phyloP scores from a whole-genome alignment of 495 filamentous ascomycete genomes.

The Lichenothelia convexa region DNA sequence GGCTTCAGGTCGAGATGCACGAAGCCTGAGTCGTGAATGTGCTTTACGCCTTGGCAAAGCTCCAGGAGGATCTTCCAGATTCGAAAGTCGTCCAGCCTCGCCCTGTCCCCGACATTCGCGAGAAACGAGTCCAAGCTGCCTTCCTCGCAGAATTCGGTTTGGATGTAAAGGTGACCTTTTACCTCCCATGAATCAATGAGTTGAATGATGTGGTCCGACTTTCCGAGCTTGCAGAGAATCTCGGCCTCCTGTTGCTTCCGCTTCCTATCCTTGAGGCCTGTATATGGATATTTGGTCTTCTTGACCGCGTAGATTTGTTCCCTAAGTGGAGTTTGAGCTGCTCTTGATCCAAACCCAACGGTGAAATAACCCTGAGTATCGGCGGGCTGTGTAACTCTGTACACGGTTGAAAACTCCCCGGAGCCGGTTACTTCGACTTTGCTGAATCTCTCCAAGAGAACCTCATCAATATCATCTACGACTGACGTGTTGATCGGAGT shows the following conservation, averaged over 20 bases:
- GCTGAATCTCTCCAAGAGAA: background rate
- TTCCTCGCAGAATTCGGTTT: constrained; percentile 90
- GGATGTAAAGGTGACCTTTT: constrained; percentile 70
- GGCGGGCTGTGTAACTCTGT: background rate
- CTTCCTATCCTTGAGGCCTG: constrained; percentile 54
- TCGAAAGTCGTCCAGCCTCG: constrained; percentile 83
- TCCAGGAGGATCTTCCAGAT: constrained; percentile 97
- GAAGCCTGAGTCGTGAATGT: constrained; percentile 72
- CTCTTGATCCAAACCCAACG: too few relatives aligned
- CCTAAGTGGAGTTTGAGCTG: too few relatives aligned
- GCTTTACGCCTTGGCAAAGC: constrained; percentile 57
- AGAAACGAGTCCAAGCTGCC: constrained; percentile 78
- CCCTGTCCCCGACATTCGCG: constrained; percentile 54
- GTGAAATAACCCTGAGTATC: too few relatives aligned
- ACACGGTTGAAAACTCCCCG: background rate
- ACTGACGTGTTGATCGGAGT: too few relatives aligned
- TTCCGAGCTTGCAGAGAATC: constrained; percentile 49
- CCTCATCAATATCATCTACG: background rate
- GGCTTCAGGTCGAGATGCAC: constrained; percentile 94
- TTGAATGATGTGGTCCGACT: constrained; percentile 65
- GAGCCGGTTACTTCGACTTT: background rate
- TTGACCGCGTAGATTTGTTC: constrained; percentile 94
- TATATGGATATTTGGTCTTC: constrained; percentile 64
- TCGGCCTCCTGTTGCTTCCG: constrained; percentile 64
- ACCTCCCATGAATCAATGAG: constrained; percentile 76